Conservation (phyloP, 345 rosid species). For the Melaleuca alternifolia region DNA sequence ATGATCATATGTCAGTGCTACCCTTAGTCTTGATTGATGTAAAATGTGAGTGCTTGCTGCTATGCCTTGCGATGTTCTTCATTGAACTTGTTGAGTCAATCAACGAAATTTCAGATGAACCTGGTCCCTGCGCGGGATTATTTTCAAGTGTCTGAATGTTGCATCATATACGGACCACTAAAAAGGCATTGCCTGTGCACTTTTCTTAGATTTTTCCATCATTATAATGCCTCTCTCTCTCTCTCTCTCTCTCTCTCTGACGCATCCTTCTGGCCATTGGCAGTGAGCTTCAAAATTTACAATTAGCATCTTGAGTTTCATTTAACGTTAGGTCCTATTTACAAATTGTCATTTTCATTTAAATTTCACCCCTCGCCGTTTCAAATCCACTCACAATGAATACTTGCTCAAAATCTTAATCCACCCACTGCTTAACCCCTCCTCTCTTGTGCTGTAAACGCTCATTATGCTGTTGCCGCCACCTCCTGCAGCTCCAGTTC, state of each 20-base stretch:
- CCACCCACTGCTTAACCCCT: not conserved
- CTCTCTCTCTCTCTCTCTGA: not conserved
- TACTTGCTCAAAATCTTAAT: not conserved
- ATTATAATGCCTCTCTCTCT: not conserved
- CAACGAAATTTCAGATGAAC: not conserved
- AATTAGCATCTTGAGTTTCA: not conserved
- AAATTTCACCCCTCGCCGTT: not conserved
- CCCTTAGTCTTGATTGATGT: not conserved
- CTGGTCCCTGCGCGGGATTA: not conserved
- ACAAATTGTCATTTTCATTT: not conserved
- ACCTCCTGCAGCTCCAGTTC: not conserved
- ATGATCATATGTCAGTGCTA: not conserved
- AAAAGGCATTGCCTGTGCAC: not conserved
- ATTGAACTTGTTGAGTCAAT: not conserved
- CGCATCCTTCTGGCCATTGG: not conserved
- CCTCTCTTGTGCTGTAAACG: not conserved
- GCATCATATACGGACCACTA: not conserved
- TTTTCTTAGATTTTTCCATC: not conserved
- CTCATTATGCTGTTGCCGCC: not conserved
- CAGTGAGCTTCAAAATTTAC: not conserved
- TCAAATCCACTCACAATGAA: not conserved
- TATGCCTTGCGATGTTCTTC: not conserved
- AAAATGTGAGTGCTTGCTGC: not conserved
- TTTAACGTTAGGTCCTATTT: not conserved
- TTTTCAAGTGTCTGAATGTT: not conserved